These are phyloP conservation scores for Wickerhamiella musiphila DNA, from an alignment of 805 yeast species.

Conservation along the genomic window DNA sequence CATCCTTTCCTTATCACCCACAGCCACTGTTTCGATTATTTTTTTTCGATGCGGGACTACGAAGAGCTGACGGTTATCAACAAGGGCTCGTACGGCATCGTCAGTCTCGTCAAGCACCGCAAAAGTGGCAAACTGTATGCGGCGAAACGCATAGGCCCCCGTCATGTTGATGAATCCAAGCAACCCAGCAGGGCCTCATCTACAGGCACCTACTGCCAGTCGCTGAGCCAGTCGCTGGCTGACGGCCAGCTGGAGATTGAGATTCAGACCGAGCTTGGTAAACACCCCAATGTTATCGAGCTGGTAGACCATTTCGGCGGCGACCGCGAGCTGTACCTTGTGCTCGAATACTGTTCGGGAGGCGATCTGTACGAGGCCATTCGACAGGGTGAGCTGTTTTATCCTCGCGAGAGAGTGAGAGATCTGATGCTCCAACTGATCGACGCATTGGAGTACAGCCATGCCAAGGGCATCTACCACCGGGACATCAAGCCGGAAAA, in stretches of 20 bases:
- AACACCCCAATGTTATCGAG: slow-evolving; percentile 61
- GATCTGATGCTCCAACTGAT: slow-evolving; percentile 58
- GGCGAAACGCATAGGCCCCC: slow-evolving; percentile 46
- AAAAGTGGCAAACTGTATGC: slow-evolving; percentile 46
- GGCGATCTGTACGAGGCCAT: slow-evolving; percentile 81
- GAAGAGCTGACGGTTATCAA: slow-evolving; percentile 44
- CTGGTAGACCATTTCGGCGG: slow-evolving; percentile 58
- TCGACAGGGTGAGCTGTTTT: slow-evolving; percentile 33
- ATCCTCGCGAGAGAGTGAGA: slow-evolving; percentile 38
- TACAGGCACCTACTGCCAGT: background rate
- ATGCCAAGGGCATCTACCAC: slow-evolving; percentile 45
- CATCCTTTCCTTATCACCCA: no score
- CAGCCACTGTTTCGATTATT: no score
- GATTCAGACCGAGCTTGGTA: slow-evolving; percentile 56
- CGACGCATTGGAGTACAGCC: slow-evolving; percentile 70
- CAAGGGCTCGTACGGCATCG: slow-evolving; percentile 89
- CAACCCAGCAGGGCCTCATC: slow-evolving; percentile 3
- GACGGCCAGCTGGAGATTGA: slow-evolving; percentile 37
- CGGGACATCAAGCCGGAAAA: slow-evolving; percentile 98
- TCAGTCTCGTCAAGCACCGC: slow-evolving; percentile 65
- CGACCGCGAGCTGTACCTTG: slow-evolving; percentile 35
- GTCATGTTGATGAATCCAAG: slow-evolving; percentile 7
- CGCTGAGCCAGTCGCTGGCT: slow-evolving; percentile 4
- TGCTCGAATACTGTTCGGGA: slow-evolving; percentile 73
- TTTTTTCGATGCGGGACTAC: slow-evolving; percentile 26